Evolutionary conservation across 129 eudicot species (phyloP).

Genomic region (Tagetes patula): DNA sequence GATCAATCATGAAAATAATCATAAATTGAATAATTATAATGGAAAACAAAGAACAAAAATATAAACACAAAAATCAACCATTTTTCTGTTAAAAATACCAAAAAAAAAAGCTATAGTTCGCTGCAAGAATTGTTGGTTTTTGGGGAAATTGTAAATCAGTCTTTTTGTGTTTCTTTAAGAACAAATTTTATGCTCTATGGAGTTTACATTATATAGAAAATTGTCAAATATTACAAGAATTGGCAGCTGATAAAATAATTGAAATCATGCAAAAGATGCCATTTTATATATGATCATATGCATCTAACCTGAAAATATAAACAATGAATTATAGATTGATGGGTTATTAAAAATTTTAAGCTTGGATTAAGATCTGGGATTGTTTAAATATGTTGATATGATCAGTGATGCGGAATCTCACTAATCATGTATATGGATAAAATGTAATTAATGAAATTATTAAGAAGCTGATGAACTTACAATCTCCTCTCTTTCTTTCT

Average conservation of each 20-base stretch:
- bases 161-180: not conserved
- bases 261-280: slow-evolving; percentile 20
- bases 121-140: not conserved
- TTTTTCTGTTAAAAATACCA: not conserved
- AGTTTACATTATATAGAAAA: slow-evolving; percentile 9
- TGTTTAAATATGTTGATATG: too few species aligned
- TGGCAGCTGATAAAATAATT: slow-evolving; percentile 14
- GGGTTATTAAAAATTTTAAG: too few species aligned
- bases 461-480: slow-evolving; percentile 23
- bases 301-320: not conserved
- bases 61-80: not conserved
- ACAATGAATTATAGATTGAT: not conserved
- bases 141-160: not conserved
- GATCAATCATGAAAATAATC: slow-evolving; percentile 13
- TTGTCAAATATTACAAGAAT: slow-evolving; percentile 13
- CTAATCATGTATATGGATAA: too few species aligned
- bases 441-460: slow-evolving; percentile 24
- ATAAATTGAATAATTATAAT: not conserved
- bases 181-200: slow-evolving; percentile 1
- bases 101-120: not conserved
- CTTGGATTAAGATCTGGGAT: too few species aligned
- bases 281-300: not conserved
- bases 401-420: too few species aligned
- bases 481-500: slow-evolving; percentile 32
- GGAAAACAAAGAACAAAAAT: not conserved